Percentiles rank a stretch among this genome's conserved stretches.
These are phyloP conservation scores for Hibiscus mutabilis DNA, from an alignment of 345 rosid genomes.

Conservation along the genomic window DNA sequence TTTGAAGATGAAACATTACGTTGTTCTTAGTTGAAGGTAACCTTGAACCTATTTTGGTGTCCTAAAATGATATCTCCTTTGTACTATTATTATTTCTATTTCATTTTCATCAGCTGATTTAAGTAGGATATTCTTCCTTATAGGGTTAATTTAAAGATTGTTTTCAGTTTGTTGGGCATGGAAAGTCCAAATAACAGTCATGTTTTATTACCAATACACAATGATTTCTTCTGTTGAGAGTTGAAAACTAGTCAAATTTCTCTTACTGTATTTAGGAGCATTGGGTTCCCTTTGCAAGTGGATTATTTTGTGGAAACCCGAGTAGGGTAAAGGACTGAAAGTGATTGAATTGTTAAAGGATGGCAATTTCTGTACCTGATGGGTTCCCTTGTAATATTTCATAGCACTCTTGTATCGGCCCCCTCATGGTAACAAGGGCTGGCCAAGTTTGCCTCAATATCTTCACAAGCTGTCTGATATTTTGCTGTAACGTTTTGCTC, in stretches of 20 bases:
- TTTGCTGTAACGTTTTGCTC: not conserved
- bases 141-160: not conserved
- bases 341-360: not conserved
- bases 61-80: not conserved
- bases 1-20: not conserved
- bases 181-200: not conserved
- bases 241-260: not conserved
- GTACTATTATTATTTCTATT: not conserved
- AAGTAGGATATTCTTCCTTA: not conserved
- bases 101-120: not conserved
- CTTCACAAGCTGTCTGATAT: slow-evolving; percentile 4
- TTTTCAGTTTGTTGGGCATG: slow-evolving; percentile 12
- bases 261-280: not conserved
- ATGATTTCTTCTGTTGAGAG: not conserved
- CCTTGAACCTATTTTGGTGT: slow-evolving; percentile 1
- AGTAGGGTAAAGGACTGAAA: not conserved
- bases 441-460: not conserved
- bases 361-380: too few relatives aligned
- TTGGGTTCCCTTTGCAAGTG: not conserved
- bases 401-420: not conserved
- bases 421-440: not conserved
- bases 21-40: not conserved
- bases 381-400: not conserved
- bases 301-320: not conserved
- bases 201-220: not conserved